Percentiles rank a stretch among this genome's conserved stretches.
These are phyloP conservation scores for Syzygium malaccense DNA, from an alignment of 441 rosid species.

Conservation along the genomic window DNA sequence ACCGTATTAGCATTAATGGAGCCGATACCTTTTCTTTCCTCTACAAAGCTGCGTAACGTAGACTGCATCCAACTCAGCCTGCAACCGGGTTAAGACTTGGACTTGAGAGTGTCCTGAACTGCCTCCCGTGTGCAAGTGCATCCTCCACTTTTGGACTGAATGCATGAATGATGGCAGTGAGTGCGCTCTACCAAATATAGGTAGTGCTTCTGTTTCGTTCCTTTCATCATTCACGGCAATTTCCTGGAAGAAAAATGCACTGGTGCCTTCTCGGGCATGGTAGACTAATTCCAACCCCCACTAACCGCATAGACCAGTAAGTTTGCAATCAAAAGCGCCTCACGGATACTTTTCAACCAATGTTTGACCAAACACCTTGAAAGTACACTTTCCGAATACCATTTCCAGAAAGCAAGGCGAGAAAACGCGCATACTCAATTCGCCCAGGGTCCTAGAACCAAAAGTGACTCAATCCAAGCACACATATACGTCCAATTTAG, in stretches of 20 bases:
- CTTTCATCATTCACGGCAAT: neutral
- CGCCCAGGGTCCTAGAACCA: neutral
- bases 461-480: neutral
- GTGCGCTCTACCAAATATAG: neutral
- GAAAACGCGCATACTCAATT: neutral
- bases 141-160: neutral
- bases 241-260: neutral
- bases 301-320: neutral
- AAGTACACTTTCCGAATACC: neutral
- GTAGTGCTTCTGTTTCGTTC: neutral
- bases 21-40: neutral
- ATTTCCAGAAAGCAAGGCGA: neutral
- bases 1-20: neutral
- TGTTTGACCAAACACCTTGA: neutral
- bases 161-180: neutral
- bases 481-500: neutral
- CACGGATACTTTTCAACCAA: neutral
- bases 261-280: neutral
- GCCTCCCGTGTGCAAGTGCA: neutral
- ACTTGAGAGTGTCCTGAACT: neutral
- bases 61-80: neutral
- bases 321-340: neutral
- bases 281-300: neutral
- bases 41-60: neutral
- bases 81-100: neutral